A percentile compares a stretch with the other conserved stretches of the same genome.
phyloP scores from a whole-genome alignment of 495 filamentous ascomycete species.

The Penicillium macrosclerotiorum region DNA sequence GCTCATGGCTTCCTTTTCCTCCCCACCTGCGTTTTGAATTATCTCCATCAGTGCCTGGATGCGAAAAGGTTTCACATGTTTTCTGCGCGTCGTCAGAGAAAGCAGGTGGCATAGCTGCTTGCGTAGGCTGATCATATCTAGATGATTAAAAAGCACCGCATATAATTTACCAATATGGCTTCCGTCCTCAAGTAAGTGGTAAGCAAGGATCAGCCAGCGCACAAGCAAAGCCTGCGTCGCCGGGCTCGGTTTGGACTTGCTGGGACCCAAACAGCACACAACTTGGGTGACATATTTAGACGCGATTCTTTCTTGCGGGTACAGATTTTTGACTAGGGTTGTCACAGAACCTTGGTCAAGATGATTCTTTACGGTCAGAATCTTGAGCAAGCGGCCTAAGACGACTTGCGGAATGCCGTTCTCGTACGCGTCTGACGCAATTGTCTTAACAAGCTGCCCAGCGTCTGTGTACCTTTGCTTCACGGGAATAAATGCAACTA shows the following conservation, averaged over 20 bases:
- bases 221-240: constrained; percentile 66
- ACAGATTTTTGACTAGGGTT: constrained; percentile 69
- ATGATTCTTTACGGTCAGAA: constrained; percentile 62
- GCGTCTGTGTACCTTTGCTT: constrained; percentile 47
- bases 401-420: constrained; percentile 60
- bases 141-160: constrained; percentile 74
- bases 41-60: constrained; percentile 75
- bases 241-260: constrained; percentile 72
- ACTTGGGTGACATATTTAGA: constrained; percentile 63
- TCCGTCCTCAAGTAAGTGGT: constrained; percentile 68
- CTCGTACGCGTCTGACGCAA: constrained; percentile 57
- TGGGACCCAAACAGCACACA: constrained; percentile 74
- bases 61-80: constrained; percentile 81
- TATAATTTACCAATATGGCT: constrained; percentile 68
- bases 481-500: constrained; percentile 40
- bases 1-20: constrained; percentile 73
- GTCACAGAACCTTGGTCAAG: constrained; percentile 73
- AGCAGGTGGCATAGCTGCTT: constrained; percentile 73
- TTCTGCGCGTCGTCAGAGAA: constrained; percentile 77
- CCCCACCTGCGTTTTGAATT: constrained; percentile 39
- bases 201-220: constrained; percentile 77
- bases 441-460: constrained; percentile 35
- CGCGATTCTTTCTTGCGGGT: constrained; percentile 63
- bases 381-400: constrained; percentile 61
- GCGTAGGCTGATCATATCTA: constrained; percentile 69